A percentile compares a stretch with the other conserved stretches of the same genome.
These are phyloP conservation scores for Protostelium mycophagum DNA, from an alignment of 78 protist genomes.

Conservation along the genomic window DNA sequence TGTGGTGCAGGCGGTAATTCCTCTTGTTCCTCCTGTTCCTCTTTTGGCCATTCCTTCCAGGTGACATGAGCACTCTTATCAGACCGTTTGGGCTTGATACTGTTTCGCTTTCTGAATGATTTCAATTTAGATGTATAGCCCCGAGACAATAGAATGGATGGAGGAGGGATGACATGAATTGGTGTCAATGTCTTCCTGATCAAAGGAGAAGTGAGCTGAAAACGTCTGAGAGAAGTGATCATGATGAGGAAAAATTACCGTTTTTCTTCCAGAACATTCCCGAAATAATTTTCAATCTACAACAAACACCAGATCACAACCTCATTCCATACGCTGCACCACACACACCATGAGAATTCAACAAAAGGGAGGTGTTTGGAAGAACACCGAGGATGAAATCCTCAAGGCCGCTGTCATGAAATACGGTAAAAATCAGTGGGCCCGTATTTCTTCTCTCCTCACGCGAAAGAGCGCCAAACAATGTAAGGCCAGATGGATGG, in stretches of 20 bases:
- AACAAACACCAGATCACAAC: too few species aligned
- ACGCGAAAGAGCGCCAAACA: conserved; percentile 96
- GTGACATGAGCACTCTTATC: background rate
- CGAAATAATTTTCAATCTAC: too few species aligned
- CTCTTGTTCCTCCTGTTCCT: background rate
- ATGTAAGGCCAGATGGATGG: conserved; percentile 98
- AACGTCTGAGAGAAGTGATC: too few species aligned
- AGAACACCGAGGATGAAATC: conserved; percentile 98
- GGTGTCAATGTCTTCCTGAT: too few species aligned
- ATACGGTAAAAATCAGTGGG: conserved; percentile 96
- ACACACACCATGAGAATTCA: conserved; percentile 31
- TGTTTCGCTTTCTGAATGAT: too few species aligned
- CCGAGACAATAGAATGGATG: too few species aligned
- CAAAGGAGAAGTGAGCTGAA: too few species aligned
- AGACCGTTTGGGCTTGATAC: background rate
- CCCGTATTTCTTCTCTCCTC: conserved; percentile 93
- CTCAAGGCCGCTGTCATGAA: conserved; percentile 99
- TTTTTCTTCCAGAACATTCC: too few species aligned
- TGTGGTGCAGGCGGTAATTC: background rate
- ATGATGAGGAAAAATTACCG: too few species aligned
- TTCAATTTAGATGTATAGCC: too few species aligned
- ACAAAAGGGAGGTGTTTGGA: conserved; percentile 97
- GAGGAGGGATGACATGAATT: too few species aligned
- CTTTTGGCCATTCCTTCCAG: background rate
- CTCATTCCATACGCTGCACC: background rate